Evolutionary conservation across 2,329 filamentous ascomycete species (phyloP).

Genomic region (Alternaria atra): DNA sequence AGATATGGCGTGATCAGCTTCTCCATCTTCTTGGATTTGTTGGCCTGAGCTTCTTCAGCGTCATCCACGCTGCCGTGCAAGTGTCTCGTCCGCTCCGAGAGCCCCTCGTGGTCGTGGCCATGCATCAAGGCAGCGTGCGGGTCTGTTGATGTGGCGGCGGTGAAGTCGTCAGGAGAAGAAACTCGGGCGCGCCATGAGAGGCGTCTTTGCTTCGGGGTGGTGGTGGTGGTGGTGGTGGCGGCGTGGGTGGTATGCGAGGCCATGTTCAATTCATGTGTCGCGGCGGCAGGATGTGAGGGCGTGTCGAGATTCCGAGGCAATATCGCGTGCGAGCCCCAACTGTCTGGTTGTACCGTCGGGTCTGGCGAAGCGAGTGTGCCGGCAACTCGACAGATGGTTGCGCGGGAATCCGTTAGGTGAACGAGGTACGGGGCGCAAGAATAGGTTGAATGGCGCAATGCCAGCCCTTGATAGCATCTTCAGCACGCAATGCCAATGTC

Average conservation of each 20-base stretch:
- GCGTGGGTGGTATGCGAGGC: slow-evolving; percentile 40
- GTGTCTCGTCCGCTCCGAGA: slow-evolving; percentile 43
- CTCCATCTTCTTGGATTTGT: slow-evolving; percentile 69
- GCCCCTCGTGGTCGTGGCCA: slow-evolving; percentile 50
- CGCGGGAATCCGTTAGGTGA: slow-evolving; percentile 14
- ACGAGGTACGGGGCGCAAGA: background rate
- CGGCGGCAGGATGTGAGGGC: slow-evolving; percentile 18
- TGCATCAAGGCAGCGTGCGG: slow-evolving; percentile 48
- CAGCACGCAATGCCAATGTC: slow-evolving; percentile 21
- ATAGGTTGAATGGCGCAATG: slow-evolving; percentile 23
- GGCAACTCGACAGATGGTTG: slow-evolving; percentile 4
- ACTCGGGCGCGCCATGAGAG: slow-evolving; percentile 41
- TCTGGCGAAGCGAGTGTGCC: slow-evolving; percentile 2
- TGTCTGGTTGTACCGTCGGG: slow-evolving; percentile 16
- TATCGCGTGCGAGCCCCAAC: slow-evolving; percentile 33
- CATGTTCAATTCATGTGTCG: slow-evolving; percentile 28
- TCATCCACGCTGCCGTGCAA: slow-evolving; percentile 33
- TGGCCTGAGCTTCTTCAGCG: slow-evolving; percentile 37
- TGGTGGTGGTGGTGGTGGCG: slow-evolving; percentile 1
- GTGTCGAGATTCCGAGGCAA: slow-evolving; percentile 29
- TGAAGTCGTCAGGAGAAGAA: slow-evolving; percentile 22
- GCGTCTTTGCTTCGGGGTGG: slow-evolving; percentile 34
- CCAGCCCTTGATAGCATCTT: slow-evolving; percentile 20
- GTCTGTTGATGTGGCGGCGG: slow-evolving; percentile 27
- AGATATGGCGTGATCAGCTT: slow-evolving; percentile 89